Evolutionary conservation across 352 stramenopile genomes (phyloP).

Genomic region (Globisporangium nodosum): DNA sequence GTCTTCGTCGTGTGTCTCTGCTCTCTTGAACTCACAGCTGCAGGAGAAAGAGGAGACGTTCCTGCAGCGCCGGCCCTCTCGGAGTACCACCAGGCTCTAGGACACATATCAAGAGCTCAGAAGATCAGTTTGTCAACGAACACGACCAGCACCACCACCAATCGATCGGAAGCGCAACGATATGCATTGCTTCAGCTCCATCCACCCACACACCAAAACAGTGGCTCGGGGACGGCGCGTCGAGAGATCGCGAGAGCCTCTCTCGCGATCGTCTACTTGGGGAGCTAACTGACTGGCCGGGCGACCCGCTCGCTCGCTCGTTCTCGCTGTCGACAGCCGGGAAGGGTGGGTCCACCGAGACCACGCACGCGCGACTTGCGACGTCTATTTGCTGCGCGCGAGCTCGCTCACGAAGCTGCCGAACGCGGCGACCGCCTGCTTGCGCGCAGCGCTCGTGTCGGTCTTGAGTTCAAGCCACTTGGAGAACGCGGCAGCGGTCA

Average conservation of each 20-base stretch:
- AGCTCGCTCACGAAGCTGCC: constrained; percentile 71
- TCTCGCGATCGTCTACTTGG: background rate
- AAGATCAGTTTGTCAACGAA: background rate
- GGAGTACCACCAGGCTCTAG: constrained; percentile 26
- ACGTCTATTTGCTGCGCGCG: constrained; percentile 54
- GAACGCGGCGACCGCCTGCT: constrained; percentile 58
- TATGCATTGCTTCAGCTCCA: constrained; percentile 6
- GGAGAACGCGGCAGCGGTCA: constrained; percentile 41
- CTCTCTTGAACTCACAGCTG: constrained; percentile 19
- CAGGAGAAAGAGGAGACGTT: constrained; percentile 47
- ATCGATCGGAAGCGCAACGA: constrained; percentile 1
- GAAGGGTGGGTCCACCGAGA: background rate
- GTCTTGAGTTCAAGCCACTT: constrained; percentile 75
- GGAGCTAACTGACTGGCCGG: background rate
- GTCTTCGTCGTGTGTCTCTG: background rate
- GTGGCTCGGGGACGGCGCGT: background rate
- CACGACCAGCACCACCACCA: background rate
- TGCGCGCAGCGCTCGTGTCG: constrained; percentile 70
- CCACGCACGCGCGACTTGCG: background rate
- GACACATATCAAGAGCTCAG: background rate
- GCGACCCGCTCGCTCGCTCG: background rate
- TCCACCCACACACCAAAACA: constrained; percentile 3
- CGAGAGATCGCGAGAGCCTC: background rate
- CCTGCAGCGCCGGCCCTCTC: constrained; percentile 27
- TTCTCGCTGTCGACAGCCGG: background rate